Percentiles rank a stretch among this genome's conserved stretches.
These are phyloP conservation scores for Cercospora zeae-maydis DNA, from an alignment of 2,329 filamentous ascomycete genomes.

Conservation along the genomic window DNA sequence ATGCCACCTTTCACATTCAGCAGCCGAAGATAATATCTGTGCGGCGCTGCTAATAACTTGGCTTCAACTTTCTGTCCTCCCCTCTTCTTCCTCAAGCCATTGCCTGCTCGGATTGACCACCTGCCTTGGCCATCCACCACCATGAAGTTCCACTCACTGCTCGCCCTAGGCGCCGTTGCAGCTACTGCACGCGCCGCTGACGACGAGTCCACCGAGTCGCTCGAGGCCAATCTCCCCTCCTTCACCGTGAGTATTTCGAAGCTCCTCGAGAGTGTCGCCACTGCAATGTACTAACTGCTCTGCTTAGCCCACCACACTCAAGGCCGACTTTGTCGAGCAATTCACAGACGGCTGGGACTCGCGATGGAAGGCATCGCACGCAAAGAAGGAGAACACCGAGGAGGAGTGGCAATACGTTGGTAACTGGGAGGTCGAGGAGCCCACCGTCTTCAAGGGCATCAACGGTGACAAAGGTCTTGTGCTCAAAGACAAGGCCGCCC, in stretches of 20 bases:
- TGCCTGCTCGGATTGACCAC: constrained; percentile 3
- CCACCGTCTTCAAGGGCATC: constrained; percentile 82
- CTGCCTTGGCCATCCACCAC: not conserved
- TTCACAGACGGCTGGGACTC: constrained; percentile 95
- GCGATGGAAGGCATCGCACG: constrained; percentile 90
- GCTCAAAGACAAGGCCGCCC: constrained; percentile 94
- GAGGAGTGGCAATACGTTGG: constrained; percentile 94
- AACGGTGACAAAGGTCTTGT: constrained; percentile 95
- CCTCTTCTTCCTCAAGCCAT: constrained; percentile 9
- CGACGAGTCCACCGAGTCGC: constrained; percentile 15
- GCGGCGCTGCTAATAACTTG: not conserved
- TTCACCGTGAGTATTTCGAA: constrained; percentile 25
- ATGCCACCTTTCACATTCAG: constrained; percentile 3
- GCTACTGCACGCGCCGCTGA: constrained; percentile 19
- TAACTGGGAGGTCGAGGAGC: constrained; percentile 96
- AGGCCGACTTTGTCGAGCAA: constrained; percentile 95
- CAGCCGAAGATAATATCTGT: constrained; percentile 4
- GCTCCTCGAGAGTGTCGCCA: not conserved
- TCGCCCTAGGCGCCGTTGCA: constrained; percentile 16
- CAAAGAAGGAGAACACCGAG: constrained; percentile 91
- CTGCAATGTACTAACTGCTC: not conserved
- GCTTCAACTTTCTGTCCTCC: not conserved
- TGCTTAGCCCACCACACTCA: constrained; percentile 75
- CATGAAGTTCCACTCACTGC: constrained; percentile 19
- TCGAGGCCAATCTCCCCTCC: constrained; percentile 22